These are phyloP conservation scores for Aspergillus leporis DNA, from an alignment of 495 filamentous ascomycete species.

Conservation along the genomic window DNA sequence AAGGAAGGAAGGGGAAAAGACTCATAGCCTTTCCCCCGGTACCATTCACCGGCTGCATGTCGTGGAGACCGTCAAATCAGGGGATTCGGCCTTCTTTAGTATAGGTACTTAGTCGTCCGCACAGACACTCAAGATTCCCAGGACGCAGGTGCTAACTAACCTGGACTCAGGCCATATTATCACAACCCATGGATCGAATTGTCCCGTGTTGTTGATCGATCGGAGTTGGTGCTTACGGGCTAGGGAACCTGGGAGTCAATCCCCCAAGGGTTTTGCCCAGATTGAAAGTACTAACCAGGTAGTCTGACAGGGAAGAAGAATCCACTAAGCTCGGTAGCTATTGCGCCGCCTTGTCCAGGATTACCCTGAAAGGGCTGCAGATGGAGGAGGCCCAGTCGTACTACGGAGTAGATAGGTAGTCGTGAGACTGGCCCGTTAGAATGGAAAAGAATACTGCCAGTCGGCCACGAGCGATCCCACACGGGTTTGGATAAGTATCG, in stretches of 20 bases:
- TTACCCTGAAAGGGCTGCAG: background rate
- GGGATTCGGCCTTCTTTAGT: conserved; percentile 1
- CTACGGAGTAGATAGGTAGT: background rate
- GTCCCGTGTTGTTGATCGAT: conserved; percentile 9
- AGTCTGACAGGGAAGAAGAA: background rate
- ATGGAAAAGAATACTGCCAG: conserved; percentile 4
- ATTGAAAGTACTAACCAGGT: background rate
- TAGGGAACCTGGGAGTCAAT: background rate
- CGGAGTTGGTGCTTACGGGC: background rate
- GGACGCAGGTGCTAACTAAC: background rate
- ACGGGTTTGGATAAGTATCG: conserved; percentile 19
- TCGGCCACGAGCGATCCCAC: conserved; percentile 15
- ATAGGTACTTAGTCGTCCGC: background rate
- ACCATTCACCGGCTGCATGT: background rate
- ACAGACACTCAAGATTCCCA: conserved; percentile 1
- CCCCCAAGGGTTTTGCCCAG: background rate
- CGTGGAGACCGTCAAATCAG: conserved; percentile 13
- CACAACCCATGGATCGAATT: background rate
- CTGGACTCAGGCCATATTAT: background rate
- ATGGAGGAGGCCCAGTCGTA: background rate
- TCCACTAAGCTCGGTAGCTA: background rate
- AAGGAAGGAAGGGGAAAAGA: background rate
- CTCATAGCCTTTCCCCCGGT: background rate
- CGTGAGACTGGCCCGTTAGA: conserved; percentile 2
- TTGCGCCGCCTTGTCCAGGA: background rate